phyloP scores from a whole-genome alignment of 2,329 filamentous ascomycete species.

The Alternaria tenuissima region DNA sequence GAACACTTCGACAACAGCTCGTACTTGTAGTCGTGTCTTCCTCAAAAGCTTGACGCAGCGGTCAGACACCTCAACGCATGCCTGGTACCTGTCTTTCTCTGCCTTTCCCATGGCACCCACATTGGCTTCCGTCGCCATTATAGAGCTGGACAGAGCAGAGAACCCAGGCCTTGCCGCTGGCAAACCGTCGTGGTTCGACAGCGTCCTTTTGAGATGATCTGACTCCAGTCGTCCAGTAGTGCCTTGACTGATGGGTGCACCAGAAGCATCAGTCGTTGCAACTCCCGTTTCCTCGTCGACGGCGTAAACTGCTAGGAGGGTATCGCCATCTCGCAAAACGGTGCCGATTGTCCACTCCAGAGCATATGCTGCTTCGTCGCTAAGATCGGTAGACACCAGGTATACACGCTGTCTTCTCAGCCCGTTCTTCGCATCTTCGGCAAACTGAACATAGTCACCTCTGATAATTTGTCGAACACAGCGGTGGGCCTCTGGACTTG shows the following conservation, averaged over 20 bases:
- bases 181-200: slow-evolving; percentile 57
- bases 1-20: slow-evolving; percentile 93
- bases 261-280: slow-evolving; percentile 60
- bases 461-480: slow-evolving; percentile 90
- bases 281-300: slow-evolving; percentile 79
- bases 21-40: slow-evolving; percentile 91
- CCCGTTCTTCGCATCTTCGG: slow-evolving; percentile 79
- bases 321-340: slow-evolving; percentile 92
- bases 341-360: slow-evolving; percentile 98
- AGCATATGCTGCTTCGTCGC: slow-evolving; percentile 92
- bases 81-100: slow-evolving; percentile 81
- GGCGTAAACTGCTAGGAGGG: slow-evolving; percentile 90
- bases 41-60: slow-evolving; percentile 84
- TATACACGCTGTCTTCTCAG: slow-evolving; percentile 85
- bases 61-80: slow-evolving; percentile 84
- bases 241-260: slow-evolving; percentile 72
- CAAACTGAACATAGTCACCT: slow-evolving; percentile 81
- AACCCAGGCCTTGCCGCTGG: slow-evolving; percentile 37
- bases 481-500: slow-evolving; percentile 77
- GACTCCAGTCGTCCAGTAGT: slow-evolving; percentile 77
- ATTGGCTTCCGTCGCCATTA: slow-evolving; percentile 47
- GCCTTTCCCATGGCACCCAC: slow-evolving; percentile 57
- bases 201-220: slow-evolving; percentile 72
- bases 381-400: slow-evolving; percentile 93
- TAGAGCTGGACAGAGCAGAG: slow-evolving; percentile 46